phyloP scores from a whole-genome alignment of 2,329 filamentous ascomycete species.

The Colletotrichum zoysiae region DNA sequence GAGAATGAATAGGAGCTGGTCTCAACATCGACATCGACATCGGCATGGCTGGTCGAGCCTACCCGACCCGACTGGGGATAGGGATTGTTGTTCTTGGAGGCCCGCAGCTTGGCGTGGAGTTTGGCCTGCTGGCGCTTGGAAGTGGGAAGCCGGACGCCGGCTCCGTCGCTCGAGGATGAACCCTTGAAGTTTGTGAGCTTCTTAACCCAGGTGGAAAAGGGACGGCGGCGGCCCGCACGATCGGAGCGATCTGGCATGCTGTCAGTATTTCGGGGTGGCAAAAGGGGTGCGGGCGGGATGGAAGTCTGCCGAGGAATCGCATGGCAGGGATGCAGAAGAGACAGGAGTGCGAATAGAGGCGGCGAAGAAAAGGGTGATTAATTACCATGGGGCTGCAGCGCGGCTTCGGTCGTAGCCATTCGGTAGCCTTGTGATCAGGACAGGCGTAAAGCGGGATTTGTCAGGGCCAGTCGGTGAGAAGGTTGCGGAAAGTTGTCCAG shows the following conservation, averaged over 20 bases:
- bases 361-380: neutral
- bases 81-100: conserved; percentile 84
- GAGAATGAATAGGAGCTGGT: conserved; percentile 66
- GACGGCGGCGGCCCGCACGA: conserved; percentile 77
- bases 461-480: no score
- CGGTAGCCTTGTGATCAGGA: conserved; percentile 24
- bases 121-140: conserved; percentile 59
- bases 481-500: neutral
- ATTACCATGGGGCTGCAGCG: conserved; percentile 44
- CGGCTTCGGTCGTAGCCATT: conserved; percentile 45
- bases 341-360: neutral
- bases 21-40: conserved; percentile 39
- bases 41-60: conserved; percentile 48
- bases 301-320: conserved; percentile 6
- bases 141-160: conserved; percentile 47
- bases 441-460: neutral
- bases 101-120: conserved; percentile 67
- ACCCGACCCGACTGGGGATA: conserved; percentile 84
- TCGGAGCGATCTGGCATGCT: conserved; percentile 71
- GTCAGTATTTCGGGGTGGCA: conserved; percentile 47
- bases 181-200: conserved; percentile 88
- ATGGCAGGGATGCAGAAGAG: neutral
- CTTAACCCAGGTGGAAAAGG: conserved; percentile 95
- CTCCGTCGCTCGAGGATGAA: conserved; percentile 69
- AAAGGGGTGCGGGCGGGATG: conserved; percentile 10